Conservation (phyloP, 1,284 basidiomycete genomes). For the Moniliophthora roreri region DNA sequence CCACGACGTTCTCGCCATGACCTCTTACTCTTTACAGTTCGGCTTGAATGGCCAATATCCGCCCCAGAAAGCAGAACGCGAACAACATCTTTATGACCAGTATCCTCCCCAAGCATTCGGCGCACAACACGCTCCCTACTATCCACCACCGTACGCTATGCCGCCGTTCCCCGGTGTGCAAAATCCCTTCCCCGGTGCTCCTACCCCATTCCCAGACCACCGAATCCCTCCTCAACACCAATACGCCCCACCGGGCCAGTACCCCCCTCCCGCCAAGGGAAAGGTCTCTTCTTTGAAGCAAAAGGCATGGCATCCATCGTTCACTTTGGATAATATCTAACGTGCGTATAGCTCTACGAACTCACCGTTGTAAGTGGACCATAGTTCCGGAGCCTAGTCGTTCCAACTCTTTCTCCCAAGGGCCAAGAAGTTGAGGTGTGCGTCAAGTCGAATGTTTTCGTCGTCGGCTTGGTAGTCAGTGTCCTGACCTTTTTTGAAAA, state of each 20-base stretch:
- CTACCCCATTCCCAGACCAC: background rate
- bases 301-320: background rate
- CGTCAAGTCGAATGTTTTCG: constrained; percentile 35
- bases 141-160: background rate
- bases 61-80: background rate
- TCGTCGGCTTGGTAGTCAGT: constrained; percentile 30
- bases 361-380: constrained; percentile 8
- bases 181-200: background rate
- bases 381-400: constrained; percentile 4
- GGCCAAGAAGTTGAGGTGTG: constrained; percentile 40
- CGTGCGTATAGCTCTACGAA: background rate
- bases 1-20: background rate
- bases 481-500: constrained; percentile 21
- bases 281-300: background rate
- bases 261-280: too few relatives aligned
- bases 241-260: background rate
- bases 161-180: background rate
- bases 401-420: constrained; percentile 22
- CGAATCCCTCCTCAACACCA: background rate
- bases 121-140: background rate
- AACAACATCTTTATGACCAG: background rate
- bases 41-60: constrained; percentile 1
- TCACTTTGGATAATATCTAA: background rate
- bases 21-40: background rate
- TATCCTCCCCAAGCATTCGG: background rate